Evolutionary conservation across 2,329 filamentous ascomycete genomes (phyloP), one percentile per base, ranked within the genome.

Genomic region (Phialophora expanda): DNA sequence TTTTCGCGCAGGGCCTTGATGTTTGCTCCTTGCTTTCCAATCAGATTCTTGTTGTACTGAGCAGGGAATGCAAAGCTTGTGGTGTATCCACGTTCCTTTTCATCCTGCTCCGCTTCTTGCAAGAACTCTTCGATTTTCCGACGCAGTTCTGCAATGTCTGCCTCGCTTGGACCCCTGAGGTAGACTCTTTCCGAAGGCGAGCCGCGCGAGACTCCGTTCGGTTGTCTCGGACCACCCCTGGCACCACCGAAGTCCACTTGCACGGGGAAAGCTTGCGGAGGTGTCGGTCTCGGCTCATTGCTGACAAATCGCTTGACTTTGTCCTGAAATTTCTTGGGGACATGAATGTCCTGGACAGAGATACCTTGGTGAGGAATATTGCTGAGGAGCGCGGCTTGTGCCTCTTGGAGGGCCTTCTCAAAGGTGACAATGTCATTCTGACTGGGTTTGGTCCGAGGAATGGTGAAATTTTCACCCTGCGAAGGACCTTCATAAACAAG

Each of bases 1-100:
- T 90, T 88, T 50, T 90, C 88, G 34, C 87, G 85, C 54, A 89
- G 79, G 73, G 87, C 87, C 75, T 87, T 88, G 76, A 90, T 89
- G 76, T 89, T 90, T 73, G 89, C 86, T 59, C 88, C 88, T 46
- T 84, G 83, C 74, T 85, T 86, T 66, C 88, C 88, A 67, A 90
- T 89, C 26, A 90, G 85, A 76, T 96, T 90, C 78, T 97, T 97
- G 69, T 93, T 93, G 75, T 88, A 96, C 79, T 97, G 96, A 76
- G 97, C 91, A 7, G 94, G 94, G 81, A 97, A 99, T 69, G 97
- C 92, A 72, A 98, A 98, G 28, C 86, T 87, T 66, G 91, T 82
- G 2, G 88, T 93, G 79, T 93, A 96, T 53, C 92, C 93, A 66
- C 94, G 91, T 80, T 98, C 94, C 76, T 95, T 91, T 78, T 98